Evolutionary conservation across 2,329 filamentous ascomycete species (phyloP), one percentile per base, ranked within the genome.

Genomic region (Apiospora arundinis): DNA sequence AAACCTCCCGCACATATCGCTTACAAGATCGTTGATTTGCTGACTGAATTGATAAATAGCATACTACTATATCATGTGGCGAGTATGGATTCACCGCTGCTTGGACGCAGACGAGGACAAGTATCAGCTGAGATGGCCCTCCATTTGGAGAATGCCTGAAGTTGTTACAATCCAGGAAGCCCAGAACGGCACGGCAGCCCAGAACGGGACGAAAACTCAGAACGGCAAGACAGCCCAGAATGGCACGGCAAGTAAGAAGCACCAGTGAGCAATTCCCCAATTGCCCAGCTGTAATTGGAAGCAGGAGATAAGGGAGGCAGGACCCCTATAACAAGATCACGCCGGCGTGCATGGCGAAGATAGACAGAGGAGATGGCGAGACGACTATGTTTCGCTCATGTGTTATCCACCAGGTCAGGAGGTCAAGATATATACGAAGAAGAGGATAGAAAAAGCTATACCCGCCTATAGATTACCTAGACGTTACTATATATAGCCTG

Each of bases 31-130:
- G n/a, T 16, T 16, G 16, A 32, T 40, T 68, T 28, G 69, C 66
- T 69, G 48, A n/a, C 45, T 63, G n/a, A 32, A 32, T 23, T 18
- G 21, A 63, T 63, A 32, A 63, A 23, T 32, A 79, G 93, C 93
- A 21, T 97, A 97, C 81, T 92, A 92, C 78, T 94, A 95, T 79
- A 94, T 97, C 75, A 85, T 90, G 18, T 97, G 94, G 93, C 92
- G 93, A 4, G 90, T 95, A 37, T 95, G 93, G 92, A 86, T 96
- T 23, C 89, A 93, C 52, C 91, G 92, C 73, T 94, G 93, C 76
- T 83, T 96, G 68, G 93, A 95, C 73, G 89, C 90, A 4, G 87
- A 87, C 65, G 92, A 94, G 77, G 88, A 92, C 56, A 89, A 95
- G 77, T 96, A 91, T 78, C 85, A 88, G 76, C 83, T 96, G 70